A percentile compares a stretch with the other conserved stretches of the same genome.
phyloP scores from a whole-genome alignment of 768 basidiomycete genomes.

The Podaxis mareebaensis region DNA sequence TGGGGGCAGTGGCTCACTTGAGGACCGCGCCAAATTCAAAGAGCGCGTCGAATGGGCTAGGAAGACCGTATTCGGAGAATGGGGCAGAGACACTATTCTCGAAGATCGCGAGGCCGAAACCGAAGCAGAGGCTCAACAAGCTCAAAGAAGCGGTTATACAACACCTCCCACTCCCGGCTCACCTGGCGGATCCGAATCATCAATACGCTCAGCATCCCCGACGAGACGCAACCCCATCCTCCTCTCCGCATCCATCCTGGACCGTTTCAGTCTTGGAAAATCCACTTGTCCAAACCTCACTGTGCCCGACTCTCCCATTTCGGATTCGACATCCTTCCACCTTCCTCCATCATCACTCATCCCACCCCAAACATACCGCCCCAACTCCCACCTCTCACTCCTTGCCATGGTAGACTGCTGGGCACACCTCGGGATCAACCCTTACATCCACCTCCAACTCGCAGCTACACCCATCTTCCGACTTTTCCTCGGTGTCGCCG shows the following conservation, averaged over 20 bases:
- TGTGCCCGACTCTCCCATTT: conserved; percentile 15
- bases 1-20: conserved; percentile 39
- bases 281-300: conserved; percentile 1
- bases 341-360: conserved; percentile 27
- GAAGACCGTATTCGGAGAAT: conserved; percentile 71
- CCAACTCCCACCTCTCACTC: conserved; percentile 90
- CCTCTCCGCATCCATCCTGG: conserved; percentile 80
- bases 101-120: neutral
- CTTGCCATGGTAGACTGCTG: conserved; percentile 99
- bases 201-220: neutral
- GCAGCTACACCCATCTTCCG: conserved; percentile 97
- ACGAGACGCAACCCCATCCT: conserved; percentile 62
- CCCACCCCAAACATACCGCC: conserved; percentile 45
- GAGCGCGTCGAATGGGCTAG: conserved; percentile 74
- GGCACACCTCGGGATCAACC: conserved; percentile 84
- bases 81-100: conserved; percentile 15
- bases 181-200: neutral
- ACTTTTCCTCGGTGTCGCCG: conserved; percentile 95
- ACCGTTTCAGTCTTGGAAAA: conserved; percentile 83
- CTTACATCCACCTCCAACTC: conserved; percentile 87
- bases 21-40: conserved; percentile 51
- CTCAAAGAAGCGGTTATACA: neutral
- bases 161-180: neutral
- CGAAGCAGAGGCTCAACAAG: neutral
- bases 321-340: conserved; percentile 10